Conservation (phyloP, 352 stramenopile species). For the Pseudoperonospora humuli region DNA sequence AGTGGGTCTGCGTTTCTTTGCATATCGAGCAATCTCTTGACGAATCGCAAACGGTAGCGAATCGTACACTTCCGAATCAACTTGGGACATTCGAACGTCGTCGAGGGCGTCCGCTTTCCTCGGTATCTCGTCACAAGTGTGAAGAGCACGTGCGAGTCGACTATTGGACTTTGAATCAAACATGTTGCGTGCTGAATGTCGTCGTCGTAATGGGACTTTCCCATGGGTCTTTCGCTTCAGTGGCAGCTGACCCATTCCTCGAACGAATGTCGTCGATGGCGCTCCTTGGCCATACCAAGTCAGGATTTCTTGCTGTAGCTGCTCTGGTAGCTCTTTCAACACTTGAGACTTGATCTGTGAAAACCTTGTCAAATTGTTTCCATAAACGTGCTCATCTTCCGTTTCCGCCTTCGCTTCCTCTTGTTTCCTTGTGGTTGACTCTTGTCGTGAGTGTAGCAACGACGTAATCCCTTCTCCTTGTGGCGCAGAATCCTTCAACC, state of each 20-base stretch:
- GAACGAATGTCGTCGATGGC: not conserved
- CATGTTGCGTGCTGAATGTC: slow-evolving; percentile 21
- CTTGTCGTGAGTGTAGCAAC: not conserved
- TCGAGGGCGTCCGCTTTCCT: slow-evolving; percentile 35
- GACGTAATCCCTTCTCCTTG: not conserved
- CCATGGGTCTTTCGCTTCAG: slow-evolving; percentile 18
- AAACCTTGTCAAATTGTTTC: slow-evolving; percentile 17
- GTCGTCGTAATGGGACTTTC: slow-evolving; percentile 24
- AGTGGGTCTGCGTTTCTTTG: slow-evolving; percentile 34
- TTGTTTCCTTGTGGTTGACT: not conserved
- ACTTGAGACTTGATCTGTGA: slow-evolving; percentile 66
- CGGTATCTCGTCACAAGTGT: not conserved
- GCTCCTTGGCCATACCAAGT: slow-evolving; percentile 18
- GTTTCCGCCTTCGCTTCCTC: slow-evolving; percentile 9
- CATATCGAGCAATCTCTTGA: slow-evolving; percentile 57
- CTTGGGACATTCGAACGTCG: slow-evolving; percentile 69
- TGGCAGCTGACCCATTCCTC: not conserved
- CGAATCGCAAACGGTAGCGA: slow-evolving; percentile 57
- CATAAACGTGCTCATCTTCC: slow-evolving; percentile 2
- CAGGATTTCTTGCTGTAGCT: slow-evolving; percentile 55
- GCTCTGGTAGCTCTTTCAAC: slow-evolving; percentile 44
- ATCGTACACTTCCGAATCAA: slow-evolving; percentile 71
- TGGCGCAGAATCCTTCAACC: slow-evolving; percentile 31
- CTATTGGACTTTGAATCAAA: slow-evolving; percentile 26
- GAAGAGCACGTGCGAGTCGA: slow-evolving; percentile 2